Evolutionary conservation across 805 yeast genomes (phyloP).

Genomic region (Yarrowia porcina): DNA sequence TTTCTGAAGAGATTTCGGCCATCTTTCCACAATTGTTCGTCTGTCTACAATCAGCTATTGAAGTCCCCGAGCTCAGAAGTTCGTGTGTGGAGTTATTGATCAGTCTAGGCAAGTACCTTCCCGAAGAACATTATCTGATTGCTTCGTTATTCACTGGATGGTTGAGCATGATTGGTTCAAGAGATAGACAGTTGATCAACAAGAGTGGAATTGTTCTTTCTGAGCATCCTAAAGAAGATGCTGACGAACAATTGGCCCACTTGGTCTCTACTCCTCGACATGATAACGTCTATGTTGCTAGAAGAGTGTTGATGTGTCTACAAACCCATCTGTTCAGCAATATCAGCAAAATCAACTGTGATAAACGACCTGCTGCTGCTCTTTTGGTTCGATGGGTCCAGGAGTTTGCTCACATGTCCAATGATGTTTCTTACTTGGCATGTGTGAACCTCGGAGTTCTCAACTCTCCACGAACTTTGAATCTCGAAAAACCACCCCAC

Average conservation of each 20-base stretch:
- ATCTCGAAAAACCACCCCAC: neutral
- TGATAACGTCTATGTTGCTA: constrained; percentile 2
- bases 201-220: neutral
- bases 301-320: neutral
- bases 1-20: neutral
- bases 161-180: neutral
- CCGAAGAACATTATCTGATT: constrained; percentile 6
- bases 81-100: neutral
- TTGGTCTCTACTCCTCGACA: neutral
- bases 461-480: neutral
- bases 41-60: constrained; percentile 2
- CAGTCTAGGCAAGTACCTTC: neutral
- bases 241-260: neutral
- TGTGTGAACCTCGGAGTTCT: constrained; percentile 6
- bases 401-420: constrained; percentile 3
- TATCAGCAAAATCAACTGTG: neutral
- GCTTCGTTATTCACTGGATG: constrained; percentile 6
- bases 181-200: constrained; percentile 1
- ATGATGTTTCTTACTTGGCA: neutral
- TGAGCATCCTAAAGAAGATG: neutral
- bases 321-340: neutral
- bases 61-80: neutral
- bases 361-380: neutral
- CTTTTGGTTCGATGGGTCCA: neutral
- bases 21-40: constrained; percentile 17